Percentiles rank a stretch among this genome's conserved stretches.
Evolutionary conservation across 371 early-diverging fungal species (phyloP).

Genomic region (Mucor piriformis): DNA sequence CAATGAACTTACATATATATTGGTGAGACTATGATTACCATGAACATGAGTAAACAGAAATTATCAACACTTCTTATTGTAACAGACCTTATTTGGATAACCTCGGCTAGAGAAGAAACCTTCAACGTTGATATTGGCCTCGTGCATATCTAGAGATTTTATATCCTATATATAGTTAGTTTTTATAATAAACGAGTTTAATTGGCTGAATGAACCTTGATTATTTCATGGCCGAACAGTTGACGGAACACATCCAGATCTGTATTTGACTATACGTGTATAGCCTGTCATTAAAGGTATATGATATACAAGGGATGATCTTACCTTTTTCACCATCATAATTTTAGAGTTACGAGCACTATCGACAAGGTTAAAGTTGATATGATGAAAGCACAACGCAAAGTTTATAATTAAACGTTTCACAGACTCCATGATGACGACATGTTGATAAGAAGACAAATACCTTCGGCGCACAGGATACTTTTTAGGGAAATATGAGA

Average conservation of each 20-base stretch:
- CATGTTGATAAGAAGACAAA: conserved; percentile 28
- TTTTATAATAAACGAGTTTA: neutral
- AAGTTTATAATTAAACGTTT: conserved; percentile 53
- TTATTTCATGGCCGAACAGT: conserved; percentile 32
- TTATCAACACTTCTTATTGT: too few relatives aligned
- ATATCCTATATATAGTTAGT: conserved; percentile 26
- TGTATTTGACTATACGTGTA: conserved; percentile 20
- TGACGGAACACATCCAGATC: conserved; percentile 37
- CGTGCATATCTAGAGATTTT: conserved; percentile 24
- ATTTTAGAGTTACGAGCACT: conserved; percentile 36
- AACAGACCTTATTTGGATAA: conserved; percentile 52
- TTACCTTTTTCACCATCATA: conserved; percentile 52
- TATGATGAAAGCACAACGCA: conserved; percentile 50
- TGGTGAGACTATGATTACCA: conserved; percentile 36
- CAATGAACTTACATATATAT: conserved; percentile 42
- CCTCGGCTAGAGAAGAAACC: conserved; percentile 49
- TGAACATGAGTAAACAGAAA: conserved; percentile 6
- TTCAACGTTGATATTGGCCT: conserved; percentile 24
- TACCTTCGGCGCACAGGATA: conserved; percentile 63
- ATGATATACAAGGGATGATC: neutral
- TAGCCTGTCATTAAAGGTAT: neutral
- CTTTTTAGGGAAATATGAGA: conserved; percentile 26
- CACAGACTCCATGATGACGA: conserved; percentile 44
- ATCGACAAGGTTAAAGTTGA: conserved; percentile 54
- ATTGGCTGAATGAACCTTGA: conserved; percentile 25